phyloP scores from a whole-genome alignment of 768 basidiomycete genomes.

The Russula sp. region DNA sequence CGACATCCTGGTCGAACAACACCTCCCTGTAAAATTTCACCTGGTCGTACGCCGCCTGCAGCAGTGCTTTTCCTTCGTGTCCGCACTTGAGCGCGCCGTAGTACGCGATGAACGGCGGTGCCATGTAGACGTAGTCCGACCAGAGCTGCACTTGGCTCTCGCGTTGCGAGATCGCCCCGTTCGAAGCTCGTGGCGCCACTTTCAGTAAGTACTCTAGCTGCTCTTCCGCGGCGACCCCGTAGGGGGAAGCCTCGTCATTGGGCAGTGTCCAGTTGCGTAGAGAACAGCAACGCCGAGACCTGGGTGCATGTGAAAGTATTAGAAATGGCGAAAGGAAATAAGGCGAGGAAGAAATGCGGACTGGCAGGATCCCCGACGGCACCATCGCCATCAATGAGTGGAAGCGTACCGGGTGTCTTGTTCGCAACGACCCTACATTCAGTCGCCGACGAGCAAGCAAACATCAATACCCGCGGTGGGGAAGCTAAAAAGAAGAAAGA shows the following conservation, averaged over 20 bases:
- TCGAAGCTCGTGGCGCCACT: slow-evolving; percentile 42
- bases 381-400: slow-evolving; percentile 48
- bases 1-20: slow-evolving; percentile 43
- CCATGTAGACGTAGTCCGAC: slow-evolving; percentile 62
- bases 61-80: slow-evolving; percentile 36
- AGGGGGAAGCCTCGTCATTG: slow-evolving; percentile 36
- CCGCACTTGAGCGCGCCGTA: slow-evolving; percentile 49
- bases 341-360: slow-evolving; percentile 32
- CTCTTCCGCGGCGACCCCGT: slow-evolving; percentile 42
- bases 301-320: slow-evolving; percentile 25
- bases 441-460: not conserved
- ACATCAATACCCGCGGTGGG: slow-evolving; percentile 2
- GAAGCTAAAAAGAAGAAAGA: not conserved
- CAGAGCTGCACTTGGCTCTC: slow-evolving; percentile 53
- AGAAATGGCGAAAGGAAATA: not conserved
- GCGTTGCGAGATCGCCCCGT: slow-evolving; percentile 62
- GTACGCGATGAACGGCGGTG: slow-evolving; percentile 65
- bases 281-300: slow-evolving; percentile 54
- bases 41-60: slow-evolving; percentile 56
- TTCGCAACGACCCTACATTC: slow-evolving; percentile 40
- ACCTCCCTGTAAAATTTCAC: slow-evolving; percentile 52
- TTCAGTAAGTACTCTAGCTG: slow-evolving; percentile 51
- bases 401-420: slow-evolving; percentile 39
- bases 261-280: slow-evolving; percentile 53
- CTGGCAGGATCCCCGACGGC: slow-evolving; percentile 63